Evolutionary conservation across 2,329 filamentous ascomycete species (phyloP), one percentile per base, ranked within the genome.

Genomic region (Zalaria sp.): DNA sequence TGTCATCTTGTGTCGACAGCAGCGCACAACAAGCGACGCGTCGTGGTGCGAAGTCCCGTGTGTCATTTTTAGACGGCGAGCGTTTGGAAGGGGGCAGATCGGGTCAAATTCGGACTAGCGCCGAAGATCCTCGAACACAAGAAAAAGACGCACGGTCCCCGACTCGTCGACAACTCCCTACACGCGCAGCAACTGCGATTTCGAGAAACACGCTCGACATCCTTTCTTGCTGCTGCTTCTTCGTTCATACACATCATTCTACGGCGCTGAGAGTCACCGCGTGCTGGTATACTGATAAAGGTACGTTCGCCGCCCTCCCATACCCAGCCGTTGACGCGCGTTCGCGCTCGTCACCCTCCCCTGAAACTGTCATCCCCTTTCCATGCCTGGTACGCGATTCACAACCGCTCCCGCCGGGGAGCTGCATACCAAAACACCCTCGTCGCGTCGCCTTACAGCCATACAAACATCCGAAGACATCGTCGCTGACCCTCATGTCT

Each of bases 61-160:
- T 43, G 42, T 43, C 42, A 43, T 43, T 40, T 43, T 43, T 43
- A 43, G 42, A 43, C 42, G 42, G 37, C 42, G 37, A 38, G 25
- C 36, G 42, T 43, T 43, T 43, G 39, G 39, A 38, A 37, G 34
- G 39, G 27, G 27, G 11, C 18, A 25, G 27, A 41, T 27, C 27
- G 8, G 11, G 18, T 10, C 42, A 27, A 31, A 40, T 43, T 28
- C 29, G 42, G 42, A 25, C 32, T 43, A 43, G 42, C 34, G 42
- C 38, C 37, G 37, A 31, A 43, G 42, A 43, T 43, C 42, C 28
- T 25, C 25, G 37, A 18, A 27, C 11, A 25, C 8, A n/a, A 38
- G 26, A 38, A 38, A 38, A 38, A 38, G 11, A 25, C 37, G 37
- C 37, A 38, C 37, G 37, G 37, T 38, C 37, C 37, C 11, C 37